Base-by-base conservation (phyloP, 306 rosid species). In the Prunus mongolica region DNA sequence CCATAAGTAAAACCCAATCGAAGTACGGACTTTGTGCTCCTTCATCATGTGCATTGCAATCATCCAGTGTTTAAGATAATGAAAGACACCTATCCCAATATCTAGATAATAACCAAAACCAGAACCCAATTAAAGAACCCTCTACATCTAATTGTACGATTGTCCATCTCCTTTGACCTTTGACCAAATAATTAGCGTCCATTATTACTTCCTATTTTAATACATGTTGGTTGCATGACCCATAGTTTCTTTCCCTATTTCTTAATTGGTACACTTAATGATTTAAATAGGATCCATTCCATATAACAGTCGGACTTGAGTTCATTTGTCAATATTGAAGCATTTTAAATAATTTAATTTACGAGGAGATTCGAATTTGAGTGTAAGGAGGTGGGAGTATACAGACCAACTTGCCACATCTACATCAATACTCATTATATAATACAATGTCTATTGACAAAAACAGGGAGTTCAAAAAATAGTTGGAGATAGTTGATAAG, bases 181-280 rank as follows among this genome's bases (percentile, higher is more conserved):
- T 82, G 83, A 87, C 85, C 88, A 72, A 70, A 77, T 78, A 67
- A 80, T 80, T 57, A 76, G 51, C 3, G 28, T 49, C 63, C 55
- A 45, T 47, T 54, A 65, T 77, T 73, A 57, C 50, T 51, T 65
- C 76, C 71, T 82, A 61, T 76, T 85, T 46, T 55, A 60, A 56
- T 65, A 69, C 76, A 76, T 65, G 51, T 61, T 25, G 72, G 34
- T 15, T 49, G 63, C 15, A 70, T 57, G 47, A 61, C 55, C 75
- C 41, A 66, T 65, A 64, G 75, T 62, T 72, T 41, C 15, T 20
- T 77, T 56, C 80, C 71, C 22, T 44, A 66, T 79, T n/a, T 63
- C 28, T 52, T 68, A 62, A 46, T 12, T 60, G 32, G 12, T n/a
- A 32, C 64, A 25, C 28, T 13, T 63, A 45, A 41, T 27, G 5